phyloP scores from a whole-genome alignment of 2,329 filamentous ascomycete species.

The Rasamsonia emersonii region DNA sequence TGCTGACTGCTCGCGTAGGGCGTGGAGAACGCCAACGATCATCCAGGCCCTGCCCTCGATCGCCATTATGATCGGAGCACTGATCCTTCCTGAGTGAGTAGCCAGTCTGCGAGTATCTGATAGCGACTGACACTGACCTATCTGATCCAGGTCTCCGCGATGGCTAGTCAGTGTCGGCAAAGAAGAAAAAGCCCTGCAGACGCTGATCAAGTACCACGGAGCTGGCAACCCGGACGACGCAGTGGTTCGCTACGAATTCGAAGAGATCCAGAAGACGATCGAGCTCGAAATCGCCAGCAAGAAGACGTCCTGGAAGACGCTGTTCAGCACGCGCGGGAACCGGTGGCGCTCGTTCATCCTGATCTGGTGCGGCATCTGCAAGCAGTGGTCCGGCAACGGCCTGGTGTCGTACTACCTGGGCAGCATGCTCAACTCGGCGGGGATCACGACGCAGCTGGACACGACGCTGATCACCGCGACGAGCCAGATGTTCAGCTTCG shows the following conservation, averaged over 20 bases:
- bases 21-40: too few relatives aligned
- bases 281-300: background rate
- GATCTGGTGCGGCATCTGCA: constrained; percentile 1
- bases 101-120: too few relatives aligned
- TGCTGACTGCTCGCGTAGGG: too few relatives aligned
- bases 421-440: constrained; percentile 45
- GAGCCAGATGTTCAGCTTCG: constrained; percentile 47
- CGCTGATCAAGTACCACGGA: background rate
- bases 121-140: too few relatives aligned
- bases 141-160: background rate
- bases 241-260: background rate
- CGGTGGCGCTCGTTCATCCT: constrained; percentile 1
- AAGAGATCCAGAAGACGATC: constrained; percentile 1
- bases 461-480: constrained; percentile 47
- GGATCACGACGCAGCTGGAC: constrained; percentile 38
- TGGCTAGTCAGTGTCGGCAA: constrained; percentile 1
- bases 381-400: constrained; percentile 21
- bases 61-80: background rate
- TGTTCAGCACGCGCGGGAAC: background rate
- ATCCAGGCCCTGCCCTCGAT: too few relatives aligned
- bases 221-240: background rate
- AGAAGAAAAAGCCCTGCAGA: background rate
- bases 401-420: constrained; percentile 47
- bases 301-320: constrained; percentile 1
- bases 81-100: background rate